Evolutionary conservation across 1,284 basidiomycete genomes (phyloP), one percentile per base, ranked within the genome.

Genomic region (Ustilago hordei): DNA sequence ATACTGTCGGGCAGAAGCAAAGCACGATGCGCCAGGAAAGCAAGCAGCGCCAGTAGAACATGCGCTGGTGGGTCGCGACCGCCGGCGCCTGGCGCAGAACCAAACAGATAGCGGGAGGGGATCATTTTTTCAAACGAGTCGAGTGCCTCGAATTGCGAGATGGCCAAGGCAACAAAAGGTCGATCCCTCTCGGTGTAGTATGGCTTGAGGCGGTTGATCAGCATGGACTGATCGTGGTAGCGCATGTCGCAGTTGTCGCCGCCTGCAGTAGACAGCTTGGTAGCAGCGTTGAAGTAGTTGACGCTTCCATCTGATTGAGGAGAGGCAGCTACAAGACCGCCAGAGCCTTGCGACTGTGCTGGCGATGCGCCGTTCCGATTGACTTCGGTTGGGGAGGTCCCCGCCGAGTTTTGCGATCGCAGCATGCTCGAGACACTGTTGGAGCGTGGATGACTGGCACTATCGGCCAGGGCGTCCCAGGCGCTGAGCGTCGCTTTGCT

Each of bases 121-220:
- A 80, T 59, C 68, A 80, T 70, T 66, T 81, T 81, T 36, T 74
- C 75, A 7, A 75, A 71, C 39, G 73, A 75, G 55, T 81, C 80
- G 57, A 81, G 66, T 31, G 69, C 80, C 56, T 71, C 72, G 53
- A 80, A 80, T 48, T 81, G 80, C 11, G 75, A 78, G 35, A 81
- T 71, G 19, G 78, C 78, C 15, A 81, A 68, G 17, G 80, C 75
- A 31, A 81, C 74, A 61, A 72, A 78, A 2, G 73, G 80, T 8
- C 78, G 69, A 34, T 81, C 80, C n/a, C 69, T 66, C 2, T 80
- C 75, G 28, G 56, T 60, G 39, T 77, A 80, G 62, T 78, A 70
- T 11, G 74, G 72, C 39, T 65, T 69, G 38, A 81, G 69, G 4
- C 75, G 72, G 32, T 78, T 67, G 70, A 75, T 72, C 57, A 80